phyloP scores from a whole-genome alignment of 352 stramenopile species.

The Globisporangium barbulae region DNA sequence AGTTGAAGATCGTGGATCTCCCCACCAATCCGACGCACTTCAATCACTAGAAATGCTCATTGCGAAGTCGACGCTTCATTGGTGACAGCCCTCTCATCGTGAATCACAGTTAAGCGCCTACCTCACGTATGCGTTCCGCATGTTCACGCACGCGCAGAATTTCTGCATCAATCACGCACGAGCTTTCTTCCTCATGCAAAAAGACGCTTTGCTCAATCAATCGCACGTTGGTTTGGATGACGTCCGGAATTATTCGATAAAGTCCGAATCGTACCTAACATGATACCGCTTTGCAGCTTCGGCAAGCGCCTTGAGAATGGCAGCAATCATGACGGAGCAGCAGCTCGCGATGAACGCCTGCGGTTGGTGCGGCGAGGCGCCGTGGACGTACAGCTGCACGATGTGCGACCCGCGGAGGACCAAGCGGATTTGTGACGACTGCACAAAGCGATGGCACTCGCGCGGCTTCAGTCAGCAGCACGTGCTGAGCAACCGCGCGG shows the following conservation, averaged over 20 bases:
- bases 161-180: neutral
- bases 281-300: neutral
- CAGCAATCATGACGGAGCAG: neutral
- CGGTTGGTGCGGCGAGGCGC: constrained; percentile 33
- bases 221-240: neutral
- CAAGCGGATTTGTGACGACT: constrained; percentile 29
- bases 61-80: too few relatives aligned
- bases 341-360: constrained; percentile 16
- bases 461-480: constrained; percentile 33
- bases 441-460: constrained; percentile 36
- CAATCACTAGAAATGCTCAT: neutral
- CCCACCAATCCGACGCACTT: neutral
- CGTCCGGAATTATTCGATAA: neutral
- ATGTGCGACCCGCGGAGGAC: constrained; percentile 30
- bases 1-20: constrained; percentile 5
- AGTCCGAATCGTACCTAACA: constrained; percentile 5
- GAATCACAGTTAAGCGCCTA: too few relatives aligned
- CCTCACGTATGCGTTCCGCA: too few relatives aligned
- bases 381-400: constrained; percentile 30
- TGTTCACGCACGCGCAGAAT: too few relatives aligned
- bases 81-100: too few relatives aligned
- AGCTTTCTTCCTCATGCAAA: neutral
- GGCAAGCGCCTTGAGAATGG: neutral
- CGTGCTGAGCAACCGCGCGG: constrained; percentile 22
- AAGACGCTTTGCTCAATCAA: neutral